Percentiles rank a stretch among this genome's conserved stretches.
These are phyloP conservation scores for Terfezia claveryi DNA, from an alignment of 495 filamentous ascomycete genomes.

Conservation along the genomic window DNA sequence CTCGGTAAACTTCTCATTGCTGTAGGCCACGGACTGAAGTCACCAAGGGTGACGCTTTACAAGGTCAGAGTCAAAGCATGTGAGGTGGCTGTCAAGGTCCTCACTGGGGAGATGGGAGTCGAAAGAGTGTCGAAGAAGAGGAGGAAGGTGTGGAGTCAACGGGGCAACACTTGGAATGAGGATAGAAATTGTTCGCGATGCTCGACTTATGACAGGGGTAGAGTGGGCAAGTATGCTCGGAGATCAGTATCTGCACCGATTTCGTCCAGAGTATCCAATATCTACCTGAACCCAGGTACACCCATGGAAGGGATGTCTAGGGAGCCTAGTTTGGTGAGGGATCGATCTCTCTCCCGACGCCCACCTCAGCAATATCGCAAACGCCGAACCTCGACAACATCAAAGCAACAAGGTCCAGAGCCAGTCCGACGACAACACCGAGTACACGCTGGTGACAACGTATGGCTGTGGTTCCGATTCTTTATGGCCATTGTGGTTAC, in stretches of 20 bases:
- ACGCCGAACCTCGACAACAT: neutral
- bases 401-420: neutral
- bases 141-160: neutral
- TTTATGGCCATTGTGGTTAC: neutral
- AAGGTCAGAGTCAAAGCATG: neutral
- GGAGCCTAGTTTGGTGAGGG: neutral
- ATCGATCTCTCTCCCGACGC: neutral
- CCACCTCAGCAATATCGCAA: neutral
- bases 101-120: neutral
- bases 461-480: constrained; percentile 8
- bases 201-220: neutral
- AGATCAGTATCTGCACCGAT: neutral
- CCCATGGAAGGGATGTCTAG: neutral
- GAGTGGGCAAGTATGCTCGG: neutral
- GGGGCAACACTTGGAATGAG: neutral
- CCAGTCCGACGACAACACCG: neutral
- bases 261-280: neutral
- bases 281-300: neutral
- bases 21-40: neutral
- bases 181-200: neutral
- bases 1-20: neutral
- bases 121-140: neutral
- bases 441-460: constrained; percentile 12
- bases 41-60: neutral
- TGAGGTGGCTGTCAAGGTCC: neutral